Base-by-base conservation (phyloP, 2,329 filamentous ascomycete genomes). In the Hymenoscyphus salicellus region DNA sequence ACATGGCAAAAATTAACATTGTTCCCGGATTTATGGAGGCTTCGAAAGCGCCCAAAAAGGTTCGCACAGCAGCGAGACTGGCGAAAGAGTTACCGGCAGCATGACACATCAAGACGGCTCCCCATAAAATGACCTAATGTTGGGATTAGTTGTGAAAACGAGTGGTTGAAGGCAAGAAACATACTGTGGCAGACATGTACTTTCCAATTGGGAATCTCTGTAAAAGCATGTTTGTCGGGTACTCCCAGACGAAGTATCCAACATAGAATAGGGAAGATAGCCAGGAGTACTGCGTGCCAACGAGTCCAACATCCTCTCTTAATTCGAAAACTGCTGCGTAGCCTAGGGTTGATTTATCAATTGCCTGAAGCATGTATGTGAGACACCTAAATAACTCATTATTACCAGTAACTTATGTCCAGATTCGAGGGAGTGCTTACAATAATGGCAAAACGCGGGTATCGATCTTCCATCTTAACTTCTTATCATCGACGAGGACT, bases 301-400 rank as follows among this genome's bases (percentile, higher is more conserved):
- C 76, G 1, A 85, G 75, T 17, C 81, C 70, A 3, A 85, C 74
- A 68, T 86, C 84, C n/a, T 85, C 79, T 26, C 77, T 75, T 58
- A 86, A 84, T 0, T 83, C 83, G 68, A 86, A 85, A 30, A 86
- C 83, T 2, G 84, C 84, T 0, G 84, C 84, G 68, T 85, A 86
- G 30, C 77, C 80, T 16, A 84, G 70, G 0, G 79, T 84, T 0
- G 81, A 83, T 76, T 83, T 72, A 26, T 72, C 67, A 49, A 70
- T 66, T 8, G 55, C 58, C 68, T 65, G 32, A 77, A 78, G 71
- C 84, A 84, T 0, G 80, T 79, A 71, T 84, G 84, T 67, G 81
- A 84, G 56, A 84, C 80, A 1, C 79, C 80, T 43, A 84, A n/a
- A n/a, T 43, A 5, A 14, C 10, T 41, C n/a, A 87, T 66, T 66